A percentile compares a stretch with the other conserved stretches of the same genome.
These are phyloP conservation scores for Leccinum pellstonianum DNA, from an alignment of 768 basidiomycete species.

Conservation along the genomic window DNA sequence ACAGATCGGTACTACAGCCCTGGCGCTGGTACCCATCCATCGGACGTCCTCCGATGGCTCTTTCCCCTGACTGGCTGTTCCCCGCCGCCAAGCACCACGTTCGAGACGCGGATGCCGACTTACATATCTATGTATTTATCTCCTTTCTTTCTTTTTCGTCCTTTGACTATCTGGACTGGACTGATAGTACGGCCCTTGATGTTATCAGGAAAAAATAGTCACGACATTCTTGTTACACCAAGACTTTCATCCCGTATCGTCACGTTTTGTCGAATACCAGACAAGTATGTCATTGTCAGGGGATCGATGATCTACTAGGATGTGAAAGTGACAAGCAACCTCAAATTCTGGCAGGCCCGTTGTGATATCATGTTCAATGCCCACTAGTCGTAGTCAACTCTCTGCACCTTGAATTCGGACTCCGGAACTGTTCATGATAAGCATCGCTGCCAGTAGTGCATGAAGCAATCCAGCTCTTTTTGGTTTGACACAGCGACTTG, in stretches of 20 bases:
- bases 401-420: too few relatives aligned
- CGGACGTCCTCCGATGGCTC: not conserved
- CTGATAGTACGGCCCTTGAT: not conserved
- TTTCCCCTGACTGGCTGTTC: conserved; percentile 9
- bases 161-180: not conserved
- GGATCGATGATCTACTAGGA: too few relatives aligned
- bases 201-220: not conserved
- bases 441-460: not conserved
- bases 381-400: not conserved
- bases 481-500: not conserved
- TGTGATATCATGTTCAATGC: too few relatives aligned
- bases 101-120: not conserved
- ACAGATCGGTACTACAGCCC: conserved; percentile 1
- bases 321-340: too few relatives aligned
- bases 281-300: too few relatives aligned
- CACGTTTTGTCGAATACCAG: too few relatives aligned
- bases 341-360: too few relatives aligned
- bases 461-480: not conserved
- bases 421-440: not conserved
- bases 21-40: not conserved
- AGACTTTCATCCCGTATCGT: too few relatives aligned
- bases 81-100: not conserved
- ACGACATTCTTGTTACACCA: too few relatives aligned
- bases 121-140: not conserved
- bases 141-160: not conserved